Percentiles rank a stretch among this genome's conserved stretches.
Conservation (phyloP, 108 stramenopile species). For the Cyclostephanos invisitatus region DNA sequence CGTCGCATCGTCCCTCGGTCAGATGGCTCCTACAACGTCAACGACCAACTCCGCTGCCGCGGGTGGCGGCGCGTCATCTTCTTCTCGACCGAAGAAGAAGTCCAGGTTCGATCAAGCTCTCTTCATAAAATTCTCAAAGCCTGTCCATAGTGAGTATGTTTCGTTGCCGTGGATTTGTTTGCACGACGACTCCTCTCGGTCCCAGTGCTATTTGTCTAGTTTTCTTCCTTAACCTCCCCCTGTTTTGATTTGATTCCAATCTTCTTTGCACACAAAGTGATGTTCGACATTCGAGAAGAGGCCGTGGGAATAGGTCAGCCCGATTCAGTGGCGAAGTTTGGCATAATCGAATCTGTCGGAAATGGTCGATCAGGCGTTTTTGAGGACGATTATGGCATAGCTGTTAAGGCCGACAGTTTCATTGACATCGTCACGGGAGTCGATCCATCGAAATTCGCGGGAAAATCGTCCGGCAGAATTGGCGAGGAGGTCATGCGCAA, state of each 20-base stretch:
- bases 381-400: constrained; percentile 93
- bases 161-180: not conserved
- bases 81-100: constrained; percentile 73
- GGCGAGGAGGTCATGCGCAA: constrained; percentile 75
- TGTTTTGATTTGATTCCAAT: not conserved
- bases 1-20: constrained; percentile 8
- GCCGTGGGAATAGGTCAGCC: constrained; percentile 84
- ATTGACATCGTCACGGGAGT: constrained; percentile 90
- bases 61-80: not conserved
- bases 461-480: constrained; percentile 66
- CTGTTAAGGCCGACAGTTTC: constrained; percentile 80
- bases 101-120: constrained; percentile 83
- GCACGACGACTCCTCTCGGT: not conserved
- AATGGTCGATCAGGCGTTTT: constrained; percentile 54
- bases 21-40: not conserved
- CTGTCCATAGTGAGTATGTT: constrained; percentile 69
- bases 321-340: constrained; percentile 77
- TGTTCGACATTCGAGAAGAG: constrained; percentile 83
- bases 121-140: constrained; percentile 91
- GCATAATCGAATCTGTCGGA: constrained; percentile 74
- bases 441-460: constrained; percentile 78
- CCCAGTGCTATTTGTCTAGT: not conserved
- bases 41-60: not conserved
- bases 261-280: constrained; percentile 43
- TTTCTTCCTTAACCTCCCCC: not conserved